These are phyloP conservation scores for Rhizopus arrhizus DNA, from an alignment of 371 early-diverging fungal genomes.

Conservation along the genomic window DNA sequence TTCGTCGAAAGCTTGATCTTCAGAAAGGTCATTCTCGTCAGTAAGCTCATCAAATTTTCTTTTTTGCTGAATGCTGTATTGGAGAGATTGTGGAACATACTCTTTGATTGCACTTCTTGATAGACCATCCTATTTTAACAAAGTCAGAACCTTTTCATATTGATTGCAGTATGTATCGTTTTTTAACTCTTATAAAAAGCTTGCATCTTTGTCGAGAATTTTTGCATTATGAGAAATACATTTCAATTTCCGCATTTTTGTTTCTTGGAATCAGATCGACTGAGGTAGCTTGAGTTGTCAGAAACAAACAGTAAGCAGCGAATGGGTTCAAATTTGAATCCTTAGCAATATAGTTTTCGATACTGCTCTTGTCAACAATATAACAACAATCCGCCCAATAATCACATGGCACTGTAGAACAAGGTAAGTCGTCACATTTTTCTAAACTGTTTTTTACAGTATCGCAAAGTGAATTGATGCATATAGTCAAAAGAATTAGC, in stretches of 20 bases:
- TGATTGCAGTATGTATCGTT: too few species aligned
- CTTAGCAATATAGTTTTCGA: not conserved
- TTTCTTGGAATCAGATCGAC: not conserved
- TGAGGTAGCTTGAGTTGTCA: conserved; percentile 1
- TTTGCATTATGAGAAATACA: conserved; percentile 8
- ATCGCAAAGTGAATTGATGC: conserved; percentile 16
- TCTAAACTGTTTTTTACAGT: conserved; percentile 4
- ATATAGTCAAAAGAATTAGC: conserved; percentile 12
- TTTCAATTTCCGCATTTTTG: not conserved
- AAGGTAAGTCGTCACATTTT: conserved; percentile 9
- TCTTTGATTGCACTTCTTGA: too few species aligned
- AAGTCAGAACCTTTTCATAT: too few species aligned
- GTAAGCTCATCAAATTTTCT: too few species aligned
- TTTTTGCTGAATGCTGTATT: too few species aligned
- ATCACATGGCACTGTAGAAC: conserved; percentile 9
- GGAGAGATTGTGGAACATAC: too few species aligned
- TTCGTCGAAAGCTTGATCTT: too few species aligned
- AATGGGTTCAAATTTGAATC: conserved; percentile 2
- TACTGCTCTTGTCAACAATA: conserved; percentile 10
- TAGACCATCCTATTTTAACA: too few species aligned
- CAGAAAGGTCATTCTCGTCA: too few species aligned
- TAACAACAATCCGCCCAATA: conserved; percentile 16
- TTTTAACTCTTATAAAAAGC: not conserved
- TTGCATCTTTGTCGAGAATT: conserved; percentile 2
- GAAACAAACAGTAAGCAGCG: not conserved